Conservation (phyloP, 306 rosid genomes). For the Sicyos edulis region DNA sequence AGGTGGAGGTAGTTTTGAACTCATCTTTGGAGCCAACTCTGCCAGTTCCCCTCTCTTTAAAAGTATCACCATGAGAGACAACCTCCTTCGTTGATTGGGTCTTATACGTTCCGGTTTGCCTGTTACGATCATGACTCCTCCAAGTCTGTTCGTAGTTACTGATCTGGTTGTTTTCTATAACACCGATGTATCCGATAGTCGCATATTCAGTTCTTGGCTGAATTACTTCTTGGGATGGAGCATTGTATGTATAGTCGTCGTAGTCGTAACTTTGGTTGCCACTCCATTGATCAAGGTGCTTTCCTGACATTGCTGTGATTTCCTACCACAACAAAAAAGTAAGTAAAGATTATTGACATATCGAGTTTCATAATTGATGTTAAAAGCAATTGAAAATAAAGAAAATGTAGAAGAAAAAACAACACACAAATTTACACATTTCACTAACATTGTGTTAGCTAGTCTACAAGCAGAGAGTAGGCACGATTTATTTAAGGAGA, state of each 20-base stretch:
- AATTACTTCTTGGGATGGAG: not conserved
- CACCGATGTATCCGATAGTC: too few relatives aligned
- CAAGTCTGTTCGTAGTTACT: conserved; percentile 1
- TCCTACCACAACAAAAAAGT: not conserved
- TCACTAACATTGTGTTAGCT: too few relatives aligned
- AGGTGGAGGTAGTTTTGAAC: conserved; percentile 11
- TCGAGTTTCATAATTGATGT: not conserved
- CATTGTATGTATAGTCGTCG: not conserved
- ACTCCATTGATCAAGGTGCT: not conserved
- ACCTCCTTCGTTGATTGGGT: not conserved
- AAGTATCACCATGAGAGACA: conserved; percentile 1
- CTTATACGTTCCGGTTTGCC: not conserved
- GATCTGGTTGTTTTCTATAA: not conserved
- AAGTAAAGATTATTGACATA: not conserved
- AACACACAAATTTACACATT: too few relatives aligned
- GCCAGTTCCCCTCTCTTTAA: conserved; percentile 9
- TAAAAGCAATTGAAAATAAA: not conserved
- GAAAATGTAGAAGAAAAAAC: too few relatives aligned
- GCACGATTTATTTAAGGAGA: too few relatives aligned
- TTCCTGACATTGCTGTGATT: not conserved
- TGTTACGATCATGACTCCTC: conserved; percentile 1
- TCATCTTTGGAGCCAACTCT: conserved; percentile 16
- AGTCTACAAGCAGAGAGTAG: not conserved
- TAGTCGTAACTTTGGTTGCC: not conserved
- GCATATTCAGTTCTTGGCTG: not conserved